Conservation (phyloP, 2,329 filamentous ascomycete genomes). For the Exophiala phaeomuriformis region DNA sequence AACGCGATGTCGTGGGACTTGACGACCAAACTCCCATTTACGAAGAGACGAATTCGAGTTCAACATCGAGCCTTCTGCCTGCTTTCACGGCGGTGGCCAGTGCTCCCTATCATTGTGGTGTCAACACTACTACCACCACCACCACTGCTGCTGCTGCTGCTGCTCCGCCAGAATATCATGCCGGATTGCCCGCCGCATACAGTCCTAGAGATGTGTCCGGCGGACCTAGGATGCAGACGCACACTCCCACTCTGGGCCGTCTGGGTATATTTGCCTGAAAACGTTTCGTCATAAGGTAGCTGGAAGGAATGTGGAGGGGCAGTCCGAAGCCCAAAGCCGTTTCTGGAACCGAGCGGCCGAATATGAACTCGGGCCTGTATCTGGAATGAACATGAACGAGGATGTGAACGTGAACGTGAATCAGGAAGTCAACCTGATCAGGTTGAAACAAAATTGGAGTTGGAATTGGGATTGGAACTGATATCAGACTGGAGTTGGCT, state of each 20-base stretch:
- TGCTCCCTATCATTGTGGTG: too few relatives aligned
- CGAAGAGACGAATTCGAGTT: slow-evolving; percentile 8
- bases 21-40: slow-evolving; percentile 18
- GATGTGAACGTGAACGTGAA: background rate
- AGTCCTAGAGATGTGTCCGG: slow-evolving; percentile 17
- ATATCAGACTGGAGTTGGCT: too few relatives aligned
- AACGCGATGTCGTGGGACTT: slow-evolving; percentile 7
- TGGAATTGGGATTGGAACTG: too few relatives aligned
- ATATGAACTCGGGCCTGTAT: background rate
- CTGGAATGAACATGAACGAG: background rate
- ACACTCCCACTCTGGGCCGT: slow-evolving; percentile 3
- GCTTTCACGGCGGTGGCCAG: too few relatives aligned
- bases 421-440: too few relatives aligned
- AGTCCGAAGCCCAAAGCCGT: too few relatives aligned
- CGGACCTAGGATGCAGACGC: slow-evolving; percentile 14
- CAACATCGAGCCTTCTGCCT: too few relatives aligned
- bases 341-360: background rate
- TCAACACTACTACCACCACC: background rate
- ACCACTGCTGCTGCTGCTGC: background rate
- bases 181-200: slow-evolving; percentile 12
- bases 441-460: too few relatives aligned
- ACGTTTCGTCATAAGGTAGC: slow-evolving; percentile 9
- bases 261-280: slow-evolving; percentile 4
- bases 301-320: too few relatives aligned
- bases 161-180: slow-evolving; percentile 18